phyloP scores from a whole-genome alignment of 2,329 filamentous ascomycete genomes.

The Colletotrichum paranaense region DNA sequence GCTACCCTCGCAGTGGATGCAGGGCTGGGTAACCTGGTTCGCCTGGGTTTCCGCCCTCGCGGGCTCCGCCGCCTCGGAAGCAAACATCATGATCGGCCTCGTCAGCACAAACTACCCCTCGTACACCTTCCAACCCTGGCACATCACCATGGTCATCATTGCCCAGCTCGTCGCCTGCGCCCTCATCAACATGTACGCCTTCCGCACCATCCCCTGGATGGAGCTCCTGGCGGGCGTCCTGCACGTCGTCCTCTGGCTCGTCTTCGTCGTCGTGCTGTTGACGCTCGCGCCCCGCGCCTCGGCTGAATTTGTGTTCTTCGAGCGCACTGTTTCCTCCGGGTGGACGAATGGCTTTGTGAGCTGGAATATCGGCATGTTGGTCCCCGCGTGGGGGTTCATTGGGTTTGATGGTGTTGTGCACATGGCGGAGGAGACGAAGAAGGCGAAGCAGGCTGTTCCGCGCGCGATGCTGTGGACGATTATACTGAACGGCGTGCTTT shows the following conservation, averaged over 20 bases:
- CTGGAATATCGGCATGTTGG: conserved; percentile 36
- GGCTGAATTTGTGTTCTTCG: conserved; percentile 31
- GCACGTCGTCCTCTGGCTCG: conserved; percentile 30
- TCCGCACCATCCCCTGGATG: conserved; percentile 33
- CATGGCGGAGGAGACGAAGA: conserved; percentile 37
- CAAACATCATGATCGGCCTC: conserved; percentile 33
- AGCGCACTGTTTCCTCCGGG: conserved; percentile 24
- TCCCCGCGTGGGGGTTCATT: conserved; percentile 32
- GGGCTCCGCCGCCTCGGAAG: conserved; percentile 28
- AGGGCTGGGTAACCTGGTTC: conserved; percentile 34
- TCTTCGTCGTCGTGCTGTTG: conserved; percentile 27
- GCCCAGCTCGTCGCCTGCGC: conserved; percentile 28
- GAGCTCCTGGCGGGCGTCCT: conserved; percentile 28
- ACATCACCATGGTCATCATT: conserved; percentile 31
- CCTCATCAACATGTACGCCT: conserved; percentile 34
- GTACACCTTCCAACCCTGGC: conserved; percentile 31
- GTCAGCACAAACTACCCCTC: conserved; percentile 30
- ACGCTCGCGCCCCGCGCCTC: conserved; percentile 25
- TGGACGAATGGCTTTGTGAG: conserved; percentile 35
- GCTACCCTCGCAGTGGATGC: conserved; percentile 20
- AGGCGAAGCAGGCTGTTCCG: conserved; percentile 33
- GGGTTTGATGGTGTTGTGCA: conserved; percentile 35
- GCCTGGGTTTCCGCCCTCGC: conserved; percentile 32
- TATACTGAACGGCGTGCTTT: conserved; percentile 51
- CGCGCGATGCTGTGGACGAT: conserved; percentile 36